phyloP scores from a whole-genome alignment of 352 stramenopile species.

The Saprolegnia parasitica region DNA sequence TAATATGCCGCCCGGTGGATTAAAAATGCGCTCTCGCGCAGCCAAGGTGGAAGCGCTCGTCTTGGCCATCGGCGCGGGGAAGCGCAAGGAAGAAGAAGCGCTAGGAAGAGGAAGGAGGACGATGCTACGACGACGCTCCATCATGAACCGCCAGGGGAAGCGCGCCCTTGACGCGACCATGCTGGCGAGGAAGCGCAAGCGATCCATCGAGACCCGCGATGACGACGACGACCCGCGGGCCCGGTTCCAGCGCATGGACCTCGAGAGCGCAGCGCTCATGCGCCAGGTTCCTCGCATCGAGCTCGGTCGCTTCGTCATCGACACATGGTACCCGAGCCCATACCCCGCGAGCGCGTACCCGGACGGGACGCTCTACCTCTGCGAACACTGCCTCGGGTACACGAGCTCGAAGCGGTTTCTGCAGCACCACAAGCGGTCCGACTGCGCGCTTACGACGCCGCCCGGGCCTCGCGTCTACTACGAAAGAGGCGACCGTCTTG shows the following conservation, averaged over 20 bases:
- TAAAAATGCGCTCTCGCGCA: constrained; percentile 3
- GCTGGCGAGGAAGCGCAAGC: not conserved
- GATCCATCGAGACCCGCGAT: constrained; percentile 3
- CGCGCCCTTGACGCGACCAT: too few species aligned
- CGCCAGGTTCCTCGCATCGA: constrained; percentile 15
- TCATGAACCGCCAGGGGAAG: too few species aligned
- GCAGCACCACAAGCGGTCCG: constrained; percentile 15
- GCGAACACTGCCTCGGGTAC: constrained; percentile 27
- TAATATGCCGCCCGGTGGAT: not conserved
- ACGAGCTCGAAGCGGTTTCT: constrained; percentile 22
- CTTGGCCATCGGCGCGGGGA: not conserved
- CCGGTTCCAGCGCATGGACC: constrained; percentile 2
- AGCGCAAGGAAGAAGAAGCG: not conserved
- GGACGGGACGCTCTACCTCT: constrained; percentile 24
- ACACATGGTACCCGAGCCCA: constrained; percentile 37
- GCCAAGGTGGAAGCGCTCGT: not conserved
- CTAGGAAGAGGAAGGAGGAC: not conserved
- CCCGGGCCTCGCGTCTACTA: constrained; percentile 19
- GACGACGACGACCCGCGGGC: not conserved
- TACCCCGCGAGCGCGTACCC: constrained; percentile 20
- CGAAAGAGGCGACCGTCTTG: constrained; percentile 1
- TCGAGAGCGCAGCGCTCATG: constrained; percentile 14
- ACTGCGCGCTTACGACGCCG: constrained; percentile 12
- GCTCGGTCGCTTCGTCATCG: constrained; percentile 38
- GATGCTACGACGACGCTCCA: not conserved